These are phyloP conservation scores for Pezicula neosporulosa DNA, from an alignment of 2,329 filamentous ascomycete species.

Conservation along the genomic window DNA sequence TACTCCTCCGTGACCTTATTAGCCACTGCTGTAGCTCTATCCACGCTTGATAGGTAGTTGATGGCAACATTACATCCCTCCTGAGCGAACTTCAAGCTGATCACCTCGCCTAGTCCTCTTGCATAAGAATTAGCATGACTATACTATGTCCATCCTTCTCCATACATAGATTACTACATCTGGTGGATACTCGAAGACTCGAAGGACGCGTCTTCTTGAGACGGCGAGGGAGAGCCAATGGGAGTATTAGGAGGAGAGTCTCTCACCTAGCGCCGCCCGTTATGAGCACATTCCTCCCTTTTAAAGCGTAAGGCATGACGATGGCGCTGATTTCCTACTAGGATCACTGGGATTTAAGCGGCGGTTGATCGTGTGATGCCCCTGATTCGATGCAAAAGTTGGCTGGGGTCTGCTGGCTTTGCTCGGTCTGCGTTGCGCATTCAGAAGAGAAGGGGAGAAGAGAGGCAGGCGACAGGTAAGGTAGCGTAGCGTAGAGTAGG, in stretches of 20 bases:
- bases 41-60: slow-evolving; percentile 57
- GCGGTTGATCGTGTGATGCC: background rate
- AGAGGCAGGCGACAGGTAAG: no score
- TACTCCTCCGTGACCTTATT: slow-evolving; percentile 44
- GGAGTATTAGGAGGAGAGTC: background rate
- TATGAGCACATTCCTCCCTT: slow-evolving; percentile 58
- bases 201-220: no score
- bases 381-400: background rate
- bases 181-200: no score
- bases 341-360: no score
- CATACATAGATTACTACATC: no score
- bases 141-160: background rate
- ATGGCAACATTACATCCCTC: slow-evolving; percentile 62
- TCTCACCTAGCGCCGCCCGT: slow-evolving; percentile 50
- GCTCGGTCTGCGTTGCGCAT: no score
- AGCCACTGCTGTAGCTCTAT: slow-evolving; percentile 51
- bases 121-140: background rate
- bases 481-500: no score
- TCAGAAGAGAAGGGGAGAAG: no score
- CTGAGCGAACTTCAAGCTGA: slow-evolving; percentile 58
- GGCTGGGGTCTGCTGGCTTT: background rate
- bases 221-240: no score
- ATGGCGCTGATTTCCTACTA: background rate
- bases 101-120: slow-evolving; percentile 60
- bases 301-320: slow-evolving; percentile 59